These are phyloP conservation scores for Fomitopsis betulina DNA, from an alignment of 1,284 basidiomycete genomes.

Conservation along the genomic window DNA sequence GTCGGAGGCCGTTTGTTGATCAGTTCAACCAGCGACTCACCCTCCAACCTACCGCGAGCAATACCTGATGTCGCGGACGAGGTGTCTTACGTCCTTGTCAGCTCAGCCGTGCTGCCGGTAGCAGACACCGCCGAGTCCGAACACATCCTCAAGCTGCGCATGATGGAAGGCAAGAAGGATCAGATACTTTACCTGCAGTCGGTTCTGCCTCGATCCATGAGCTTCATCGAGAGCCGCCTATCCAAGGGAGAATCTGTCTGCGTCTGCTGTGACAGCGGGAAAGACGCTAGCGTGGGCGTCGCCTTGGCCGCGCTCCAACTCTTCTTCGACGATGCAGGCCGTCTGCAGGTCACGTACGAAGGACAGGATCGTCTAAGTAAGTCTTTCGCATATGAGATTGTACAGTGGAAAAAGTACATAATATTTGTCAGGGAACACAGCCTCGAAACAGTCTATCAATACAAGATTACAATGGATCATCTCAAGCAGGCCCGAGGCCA, in stretches of 20 bases:
- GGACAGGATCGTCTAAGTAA: conserved; percentile 10
- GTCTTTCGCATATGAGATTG: not conserved
- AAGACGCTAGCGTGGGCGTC: conserved; percentile 61
- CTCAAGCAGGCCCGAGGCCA: conserved; percentile 61
- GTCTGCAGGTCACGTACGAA: conserved; percentile 13
- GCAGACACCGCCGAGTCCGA: not conserved
- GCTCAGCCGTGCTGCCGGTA: conserved; percentile 1
- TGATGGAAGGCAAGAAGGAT: conserved; percentile 47
- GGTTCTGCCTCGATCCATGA: conserved; percentile 45
- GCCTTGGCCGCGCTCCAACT: conserved; percentile 50
- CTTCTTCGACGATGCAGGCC: conserved; percentile 55
- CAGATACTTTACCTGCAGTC: conserved; percentile 45
- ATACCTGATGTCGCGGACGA: conserved; percentile 2
- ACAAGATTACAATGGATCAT: conserved; percentile 81
- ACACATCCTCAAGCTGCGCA: conserved; percentile 26
- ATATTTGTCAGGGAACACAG: conserved; percentile 12
- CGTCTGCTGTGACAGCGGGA: conserved; percentile 52
- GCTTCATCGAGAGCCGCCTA: conserved; percentile 43
- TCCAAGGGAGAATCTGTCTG: conserved; percentile 35
- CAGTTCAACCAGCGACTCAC: conserved; percentile 21
- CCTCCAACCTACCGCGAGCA: conserved; percentile 10
- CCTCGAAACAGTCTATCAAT: conserved; percentile 56
- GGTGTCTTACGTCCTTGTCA: conserved; percentile 20
- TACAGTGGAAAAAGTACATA: not conserved
- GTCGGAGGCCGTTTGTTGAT: conserved; percentile 22